Evolutionary conservation across 768 basidiomycete species (phyloP).

Genomic region (Lepiota venenata): DNA sequence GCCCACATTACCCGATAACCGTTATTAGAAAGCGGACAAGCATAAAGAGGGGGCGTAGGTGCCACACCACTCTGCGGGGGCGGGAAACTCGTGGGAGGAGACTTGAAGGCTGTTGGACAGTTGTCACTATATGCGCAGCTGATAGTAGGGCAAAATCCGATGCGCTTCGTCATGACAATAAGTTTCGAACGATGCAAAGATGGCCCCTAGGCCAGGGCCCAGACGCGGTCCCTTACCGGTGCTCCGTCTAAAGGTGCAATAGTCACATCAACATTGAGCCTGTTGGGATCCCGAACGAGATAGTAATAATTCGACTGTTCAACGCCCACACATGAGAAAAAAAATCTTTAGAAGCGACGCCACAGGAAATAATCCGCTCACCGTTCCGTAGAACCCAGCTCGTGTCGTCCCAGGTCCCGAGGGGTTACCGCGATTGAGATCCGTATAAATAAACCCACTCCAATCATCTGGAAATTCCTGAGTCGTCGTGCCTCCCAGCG

Average conservation of each 20-base stretch:
- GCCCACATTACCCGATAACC: constrained; percentile 26
- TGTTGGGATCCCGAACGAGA: constrained; percentile 20
- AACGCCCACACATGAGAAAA: not conserved
- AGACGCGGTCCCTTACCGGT: constrained; percentile 13
- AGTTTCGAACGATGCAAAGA: not conserved
- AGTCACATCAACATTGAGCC: constrained; percentile 23
- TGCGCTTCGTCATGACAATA: constrained; percentile 8
- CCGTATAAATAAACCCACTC: constrained; percentile 23
- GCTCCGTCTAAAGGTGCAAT: constrained; percentile 16
- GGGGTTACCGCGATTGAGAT: constrained; percentile 20
- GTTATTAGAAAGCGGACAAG: constrained; percentile 17
- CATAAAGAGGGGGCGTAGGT: constrained; percentile 20
- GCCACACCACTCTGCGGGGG: constrained; percentile 13
- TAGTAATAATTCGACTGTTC: constrained; percentile 21
- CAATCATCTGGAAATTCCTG: constrained; percentile 16
- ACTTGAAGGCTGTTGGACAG: constrained; percentile 20
- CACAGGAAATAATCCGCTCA: not conserved
- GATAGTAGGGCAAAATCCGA: constrained; percentile 18
- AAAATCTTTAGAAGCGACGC: not conserved
- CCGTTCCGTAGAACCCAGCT: constrained; percentile 21
- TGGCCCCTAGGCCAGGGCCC: not conserved
- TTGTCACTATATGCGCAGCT: constrained; percentile 16
- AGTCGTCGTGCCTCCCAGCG: constrained; percentile 16
- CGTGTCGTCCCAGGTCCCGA: constrained; percentile 20
- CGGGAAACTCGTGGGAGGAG: constrained; percentile 23